Base-by-base conservation (phyloP, 805 yeast genomes). In the Clavispora santaluciae region DNA sequence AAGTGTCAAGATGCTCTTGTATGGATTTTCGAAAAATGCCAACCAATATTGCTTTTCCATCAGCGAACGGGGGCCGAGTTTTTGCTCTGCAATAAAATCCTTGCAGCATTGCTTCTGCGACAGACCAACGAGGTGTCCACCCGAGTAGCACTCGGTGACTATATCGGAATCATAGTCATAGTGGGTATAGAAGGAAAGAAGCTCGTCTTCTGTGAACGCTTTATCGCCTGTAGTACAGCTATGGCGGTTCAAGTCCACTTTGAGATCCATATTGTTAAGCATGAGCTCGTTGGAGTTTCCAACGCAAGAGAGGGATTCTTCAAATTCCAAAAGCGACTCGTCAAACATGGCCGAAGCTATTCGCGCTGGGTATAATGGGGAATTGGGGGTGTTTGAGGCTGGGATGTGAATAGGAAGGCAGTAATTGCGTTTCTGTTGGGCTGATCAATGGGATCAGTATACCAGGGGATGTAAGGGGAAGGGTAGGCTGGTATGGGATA, bases 31-130 rank as follows among this genome's bases (percentile, higher is more conserved):
- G 28, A 75, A 53, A 41, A 74, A 71, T 34, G 70, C 59, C 42
- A 64, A 50, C 78, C 78, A 74, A 49, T 59, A 75, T 4, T 65
- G 59, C 16, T 56, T 49, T 38, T 73, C 77, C 12, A 45, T 28
- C 25, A 31, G 33, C 5, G 53, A 44, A 13, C 35, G 15, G n/a
- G 41, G 33, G 4, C 50, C 50, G 20, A 33, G 35, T 2, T 41
- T 23, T n/a, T 37, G 41, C 9, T 26, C 21, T 12, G 36, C 40
- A 4, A 43, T 37, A 28, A 24, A 42, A 5, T 39, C 25, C 9
- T 21, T 10, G 20, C 53, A 49, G 31, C 55, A 49, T 9, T 31
- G 12, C 5, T 43, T 21, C 6, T 16, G 15, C 12, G 40, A 28
- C 13, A 28, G 36, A 2, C 42, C 42, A 10, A 46, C 31, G 11